Conservation (phyloP, 1,284 basidiomycete species). For the Cutaneotrichosporon cavernicola region DNA sequence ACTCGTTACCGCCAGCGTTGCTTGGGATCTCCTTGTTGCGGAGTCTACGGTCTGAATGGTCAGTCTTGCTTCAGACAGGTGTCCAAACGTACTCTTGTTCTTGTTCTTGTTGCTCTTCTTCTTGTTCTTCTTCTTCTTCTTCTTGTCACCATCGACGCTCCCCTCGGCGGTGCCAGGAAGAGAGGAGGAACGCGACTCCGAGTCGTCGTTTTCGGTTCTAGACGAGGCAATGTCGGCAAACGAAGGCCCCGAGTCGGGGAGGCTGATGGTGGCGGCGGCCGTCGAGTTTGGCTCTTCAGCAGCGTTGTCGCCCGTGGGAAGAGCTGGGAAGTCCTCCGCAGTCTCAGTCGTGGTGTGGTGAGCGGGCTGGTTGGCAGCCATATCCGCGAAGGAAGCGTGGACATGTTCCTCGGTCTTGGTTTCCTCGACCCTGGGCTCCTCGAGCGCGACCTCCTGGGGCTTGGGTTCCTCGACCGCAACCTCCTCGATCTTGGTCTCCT, state of each 20-base stretch:
- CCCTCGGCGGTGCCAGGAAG: neutral
- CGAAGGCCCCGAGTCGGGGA: neutral
- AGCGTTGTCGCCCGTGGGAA: neutral
- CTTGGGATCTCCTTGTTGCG: neutral
- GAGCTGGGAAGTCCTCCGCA: slow-evolving; percentile 3
- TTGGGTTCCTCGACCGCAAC: too few species aligned
- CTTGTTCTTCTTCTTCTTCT: neutral
- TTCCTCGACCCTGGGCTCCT: neutral
- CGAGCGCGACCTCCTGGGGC: neutral
- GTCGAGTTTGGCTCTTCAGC: neutral
- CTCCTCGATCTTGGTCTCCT: slow-evolving; percentile 4
- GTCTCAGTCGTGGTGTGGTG: neutral
- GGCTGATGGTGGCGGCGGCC: neutral
- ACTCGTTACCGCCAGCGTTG: neutral
- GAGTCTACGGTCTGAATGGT: neutral
- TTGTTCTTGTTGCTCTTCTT: slow-evolving; percentile 8
- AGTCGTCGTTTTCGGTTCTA: neutral
- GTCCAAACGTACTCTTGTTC: slow-evolving; percentile 4
- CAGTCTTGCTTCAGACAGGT: neutral
- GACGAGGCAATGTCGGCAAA: neutral
- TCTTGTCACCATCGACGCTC: neutral
- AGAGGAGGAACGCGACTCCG: neutral
- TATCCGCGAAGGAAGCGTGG: neutral
- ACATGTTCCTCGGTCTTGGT: neutral
- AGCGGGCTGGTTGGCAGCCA: neutral